Percentiles rank a stretch among this genome's conserved stretches.
These are phyloP conservation scores for Solanum megistacrolobum DNA, from an alignment of 257 asterid genomes.

Conservation along the genomic window DNA sequence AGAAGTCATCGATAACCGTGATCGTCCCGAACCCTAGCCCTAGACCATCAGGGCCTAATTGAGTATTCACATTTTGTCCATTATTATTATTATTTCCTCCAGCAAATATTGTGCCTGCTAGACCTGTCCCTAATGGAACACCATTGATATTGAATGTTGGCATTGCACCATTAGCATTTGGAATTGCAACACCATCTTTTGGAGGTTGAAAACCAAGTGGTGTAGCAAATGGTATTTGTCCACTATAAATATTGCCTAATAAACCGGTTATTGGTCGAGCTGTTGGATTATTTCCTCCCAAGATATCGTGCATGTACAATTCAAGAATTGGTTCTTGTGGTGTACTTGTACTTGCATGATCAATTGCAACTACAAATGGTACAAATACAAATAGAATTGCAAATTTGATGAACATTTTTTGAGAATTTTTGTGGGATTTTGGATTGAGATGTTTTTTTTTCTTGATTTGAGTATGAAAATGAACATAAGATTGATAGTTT, in stretches of 20 bases:
- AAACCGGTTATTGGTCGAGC: constrained; percentile 80
- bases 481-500: background rate
- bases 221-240: constrained; percentile 83
- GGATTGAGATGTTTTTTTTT: background rate
- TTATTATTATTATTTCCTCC: constrained; percentile 18
- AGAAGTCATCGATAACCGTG: constrained; percentile 37
- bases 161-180: constrained; percentile 73
- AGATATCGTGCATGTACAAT: constrained; percentile 83
- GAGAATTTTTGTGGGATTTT: background rate
- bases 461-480: background rate
- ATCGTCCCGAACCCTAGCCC: constrained; percentile 48
- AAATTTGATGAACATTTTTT: constrained; percentile 36
- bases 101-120: constrained; percentile 49
- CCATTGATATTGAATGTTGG: constrained; percentile 62
- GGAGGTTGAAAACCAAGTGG: constrained; percentile 78
- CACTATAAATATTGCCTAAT: constrained; percentile 78
- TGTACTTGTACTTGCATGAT: constrained; percentile 10
- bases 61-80: constrained; percentile 4
- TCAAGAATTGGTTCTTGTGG: constrained; percentile 36
- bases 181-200: constrained; percentile 48
- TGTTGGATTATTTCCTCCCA: constrained; percentile 83
- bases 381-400: constrained; percentile 14
- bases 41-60: constrained; percentile 34
- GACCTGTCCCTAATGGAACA: constrained; percentile 73
- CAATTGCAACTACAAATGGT: constrained; percentile 12